A percentile compares a stretch with the other conserved stretches of the same genome.
Evolutionary conservation across 2,329 filamentous ascomycete genomes (phyloP).

Genomic region (Zalaria sp.): DNA sequence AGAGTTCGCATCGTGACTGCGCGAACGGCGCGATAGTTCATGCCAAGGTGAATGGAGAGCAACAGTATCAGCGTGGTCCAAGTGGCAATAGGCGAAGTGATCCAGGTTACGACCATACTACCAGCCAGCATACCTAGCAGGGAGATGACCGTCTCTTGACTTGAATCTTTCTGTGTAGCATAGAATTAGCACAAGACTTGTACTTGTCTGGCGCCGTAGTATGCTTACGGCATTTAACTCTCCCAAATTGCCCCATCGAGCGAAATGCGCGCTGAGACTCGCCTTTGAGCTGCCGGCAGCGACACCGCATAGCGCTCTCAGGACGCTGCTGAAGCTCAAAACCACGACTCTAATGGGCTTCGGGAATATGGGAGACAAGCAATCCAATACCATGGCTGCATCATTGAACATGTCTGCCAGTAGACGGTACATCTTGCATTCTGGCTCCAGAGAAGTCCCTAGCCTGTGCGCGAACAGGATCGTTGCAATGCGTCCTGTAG

Average conservation of each 20-base stretch:
- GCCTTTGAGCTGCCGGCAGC: slow-evolving; percentile 84
- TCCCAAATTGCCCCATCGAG: slow-evolving; percentile 70
- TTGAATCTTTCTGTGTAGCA: slow-evolving; percentile 59
- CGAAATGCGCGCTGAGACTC: slow-evolving; percentile 83
- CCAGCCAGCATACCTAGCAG: slow-evolving; percentile 78
- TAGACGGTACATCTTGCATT: slow-evolving; percentile 81
- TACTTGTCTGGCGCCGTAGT: slow-evolving; percentile 4
- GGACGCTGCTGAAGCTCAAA: slow-evolving; percentile 45
- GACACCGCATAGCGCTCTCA: slow-evolving; percentile 68
- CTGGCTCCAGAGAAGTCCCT: slow-evolving; percentile 71
- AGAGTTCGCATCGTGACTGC: slow-evolving; percentile 71
- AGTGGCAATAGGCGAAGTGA: slow-evolving; percentile 58
- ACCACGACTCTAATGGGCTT: slow-evolving; percentile 41
- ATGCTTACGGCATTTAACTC: slow-evolving; percentile 68
- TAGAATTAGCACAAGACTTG: not conserved
- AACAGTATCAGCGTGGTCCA: slow-evolving; percentile 60
- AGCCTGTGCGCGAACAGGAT: slow-evolving; percentile 76
- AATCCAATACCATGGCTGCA: slow-evolving; percentile 70
- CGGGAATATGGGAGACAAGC: slow-evolving; percentile 61
- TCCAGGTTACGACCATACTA: slow-evolving; percentile 62
- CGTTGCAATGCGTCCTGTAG: slow-evolving; percentile 66
- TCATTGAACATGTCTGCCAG: slow-evolving; percentile 85
- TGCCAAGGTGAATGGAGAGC: slow-evolving; percentile 61
- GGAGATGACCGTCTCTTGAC: slow-evolving; percentile 87
- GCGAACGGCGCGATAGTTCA: slow-evolving; percentile 76